Evolutionary conservation across 2,329 filamentous ascomycete species (phyloP).

Genomic region (Thelonectria rubi): DNA sequence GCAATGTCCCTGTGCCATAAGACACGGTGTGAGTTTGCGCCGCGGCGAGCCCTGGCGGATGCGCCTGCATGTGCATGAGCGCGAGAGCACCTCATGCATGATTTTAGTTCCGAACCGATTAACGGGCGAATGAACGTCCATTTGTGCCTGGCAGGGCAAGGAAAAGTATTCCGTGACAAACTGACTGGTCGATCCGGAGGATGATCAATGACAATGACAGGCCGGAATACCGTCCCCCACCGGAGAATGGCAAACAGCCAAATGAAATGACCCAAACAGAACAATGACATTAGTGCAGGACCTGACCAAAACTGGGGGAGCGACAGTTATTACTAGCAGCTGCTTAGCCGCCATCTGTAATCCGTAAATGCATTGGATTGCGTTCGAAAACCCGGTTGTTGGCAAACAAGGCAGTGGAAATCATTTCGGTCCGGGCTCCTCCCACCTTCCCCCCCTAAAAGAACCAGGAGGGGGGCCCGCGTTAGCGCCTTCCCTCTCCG

Average conservation of each 20-base stretch:
- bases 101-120: constrained; percentile 9
- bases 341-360: constrained; percentile 9
- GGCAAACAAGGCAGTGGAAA: not conserved
- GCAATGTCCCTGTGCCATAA: constrained; percentile 6
- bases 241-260: not conserved
- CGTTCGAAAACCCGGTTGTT: not conserved
- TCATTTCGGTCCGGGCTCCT: not conserved
- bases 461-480: not conserved
- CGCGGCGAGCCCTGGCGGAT: constrained; percentile 13
- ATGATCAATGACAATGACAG: constrained; percentile 4
- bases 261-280: not conserved
- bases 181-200: not conserved
- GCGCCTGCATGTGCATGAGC: constrained; percentile 18
- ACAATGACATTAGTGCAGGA: constrained; percentile 12
- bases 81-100: constrained; percentile 10
- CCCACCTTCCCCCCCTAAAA: not conserved
- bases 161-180: constrained; percentile 14
- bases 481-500: constrained; percentile 3
- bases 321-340: not conserved
- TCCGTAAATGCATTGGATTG: not conserved
- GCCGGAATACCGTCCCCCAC: not conserved
- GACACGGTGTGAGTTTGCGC: constrained; percentile 3
- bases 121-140: constrained; percentile 4
- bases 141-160: constrained; percentile 6
- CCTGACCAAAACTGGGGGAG: too few species aligned